Evolutionary conservation across 352 stramenopile genomes (phyloP).

Genomic region (Phytopythium ostracodes): DNA sequence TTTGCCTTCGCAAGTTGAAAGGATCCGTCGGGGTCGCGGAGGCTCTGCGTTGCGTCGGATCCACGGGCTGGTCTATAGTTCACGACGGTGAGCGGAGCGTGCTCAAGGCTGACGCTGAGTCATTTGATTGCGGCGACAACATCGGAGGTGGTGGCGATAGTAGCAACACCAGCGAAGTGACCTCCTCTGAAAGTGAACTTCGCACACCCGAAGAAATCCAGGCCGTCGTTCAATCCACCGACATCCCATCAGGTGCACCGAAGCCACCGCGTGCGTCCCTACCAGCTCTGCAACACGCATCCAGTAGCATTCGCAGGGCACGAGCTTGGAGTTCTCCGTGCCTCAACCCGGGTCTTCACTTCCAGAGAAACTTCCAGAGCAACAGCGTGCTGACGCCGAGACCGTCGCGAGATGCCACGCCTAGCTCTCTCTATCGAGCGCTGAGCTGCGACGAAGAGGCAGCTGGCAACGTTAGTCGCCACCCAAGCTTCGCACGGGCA

Average conservation of each 20-base stretch:
- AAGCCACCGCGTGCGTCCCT: not conserved
- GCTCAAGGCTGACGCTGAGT: not conserved
- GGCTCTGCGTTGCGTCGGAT: not conserved
- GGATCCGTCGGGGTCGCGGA: not conserved
- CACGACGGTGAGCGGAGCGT: not conserved
- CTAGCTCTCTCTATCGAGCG: not conserved
- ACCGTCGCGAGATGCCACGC: not conserved
- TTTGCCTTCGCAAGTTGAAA: slow-evolving; percentile 6
- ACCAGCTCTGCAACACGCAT: not conserved
- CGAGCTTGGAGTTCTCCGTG: slow-evolving; percentile 1
- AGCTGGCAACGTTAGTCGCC: not conserved
- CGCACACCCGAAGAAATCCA: not conserved
- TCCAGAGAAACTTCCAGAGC: not conserved
- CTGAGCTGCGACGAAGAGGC: not conserved
- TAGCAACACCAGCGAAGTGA: not conserved
- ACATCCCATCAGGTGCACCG: not conserved
- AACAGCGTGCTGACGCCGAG: not conserved
- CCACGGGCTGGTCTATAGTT: not conserved
- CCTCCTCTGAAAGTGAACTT: not conserved
- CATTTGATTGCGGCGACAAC: not conserved
- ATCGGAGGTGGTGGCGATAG: not conserved
- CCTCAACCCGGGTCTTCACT: not conserved
- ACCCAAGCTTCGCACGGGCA: slow-evolving; percentile 32
- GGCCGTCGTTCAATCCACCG: not conserved
- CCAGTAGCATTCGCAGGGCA: not conserved